These are phyloP conservation scores for Sorghum bicolor DNA, from an alignment of 176 grass and related monocot genomes.

Conservation along the genomic window Sorghum_bicolor_NCBIv3 NC_012872.2:65289501-65290000, in stretches of 20 bases:
- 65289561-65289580: not conserved
- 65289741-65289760: not conserved
- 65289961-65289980: not conserved
- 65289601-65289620: slow-evolving; percentile 93
- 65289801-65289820: not conserved
- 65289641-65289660: slow-evolving; percentile 91
- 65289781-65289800: not conserved
- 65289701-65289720: not conserved
- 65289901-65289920: not conserved
- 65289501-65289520: slow-evolving; percentile 43
- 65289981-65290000: not conserved
- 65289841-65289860: not conserved
- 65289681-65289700: slow-evolving; percentile 8
- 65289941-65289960: not conserved
- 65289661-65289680: slow-evolving; percentile 97
- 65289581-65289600: not conserved
- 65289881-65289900: not conserved
- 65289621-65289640: slow-evolving; percentile 89
- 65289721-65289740: not conserved
- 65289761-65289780: not conserved
- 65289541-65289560: not conserved
- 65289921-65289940: not conserved
- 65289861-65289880: not conserved
- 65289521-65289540: not conserved
- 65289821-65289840: not conserved